A percentile compares a stretch with the other conserved stretches of the same genome.
Evolutionary conservation across 768 basidiomycete species (phyloP).

Genomic region (Hydnomerulius pinastri): DNA sequence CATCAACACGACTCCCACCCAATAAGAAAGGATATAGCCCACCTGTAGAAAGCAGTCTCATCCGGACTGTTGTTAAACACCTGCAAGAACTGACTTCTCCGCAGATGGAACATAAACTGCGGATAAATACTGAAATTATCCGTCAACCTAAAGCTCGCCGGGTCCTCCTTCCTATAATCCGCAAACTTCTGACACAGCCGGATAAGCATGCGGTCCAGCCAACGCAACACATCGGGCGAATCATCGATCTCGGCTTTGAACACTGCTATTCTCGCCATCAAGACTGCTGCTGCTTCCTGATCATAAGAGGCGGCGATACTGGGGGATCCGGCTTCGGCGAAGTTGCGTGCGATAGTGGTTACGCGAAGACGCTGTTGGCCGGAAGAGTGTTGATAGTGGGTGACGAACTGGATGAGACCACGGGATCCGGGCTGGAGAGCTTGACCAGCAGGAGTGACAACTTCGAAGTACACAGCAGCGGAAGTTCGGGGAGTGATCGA

Average conservation of each 20-base stretch:
- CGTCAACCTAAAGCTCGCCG: conserved; percentile 85
- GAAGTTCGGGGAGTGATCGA: conserved; percentile 85
- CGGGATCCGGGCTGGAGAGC: conserved; percentile 86
- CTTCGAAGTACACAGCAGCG: conserved; percentile 95
- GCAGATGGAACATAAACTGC: conserved; percentile 99
- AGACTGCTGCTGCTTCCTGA: conserved; percentile 95
- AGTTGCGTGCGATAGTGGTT: conserved; percentile 97
- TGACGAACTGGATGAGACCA: conserved; percentile 96
- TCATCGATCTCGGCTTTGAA: conserved; percentile 99
- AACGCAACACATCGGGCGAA: conserved; percentile 91
- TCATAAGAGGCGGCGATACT: conserved; percentile 93
- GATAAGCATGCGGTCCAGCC: conserved; percentile 99
- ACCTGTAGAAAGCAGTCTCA: conserved; percentile 98
- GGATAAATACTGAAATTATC: conserved; percentile 99
- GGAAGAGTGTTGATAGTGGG: conserved; percentile 96
- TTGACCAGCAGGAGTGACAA: conserved; percentile 95
- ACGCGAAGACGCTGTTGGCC: conserved; percentile 95
- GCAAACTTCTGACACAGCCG: conserved; percentile 99
- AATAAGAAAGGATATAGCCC: conserved; percentile 21
- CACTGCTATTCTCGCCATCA: conserved; percentile 98
- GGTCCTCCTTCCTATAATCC: conserved; percentile 97
- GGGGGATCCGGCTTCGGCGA: conserved; percentile 96
- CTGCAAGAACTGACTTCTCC: conserved; percentile 97
- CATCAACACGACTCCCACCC: conserved; percentile 8
- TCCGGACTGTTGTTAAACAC: conserved; percentile 99